These are phyloP conservation scores for Cyberlindnera galapagoensis DNA, from an alignment of 805 yeast species.

Conservation along the genomic window DNA sequence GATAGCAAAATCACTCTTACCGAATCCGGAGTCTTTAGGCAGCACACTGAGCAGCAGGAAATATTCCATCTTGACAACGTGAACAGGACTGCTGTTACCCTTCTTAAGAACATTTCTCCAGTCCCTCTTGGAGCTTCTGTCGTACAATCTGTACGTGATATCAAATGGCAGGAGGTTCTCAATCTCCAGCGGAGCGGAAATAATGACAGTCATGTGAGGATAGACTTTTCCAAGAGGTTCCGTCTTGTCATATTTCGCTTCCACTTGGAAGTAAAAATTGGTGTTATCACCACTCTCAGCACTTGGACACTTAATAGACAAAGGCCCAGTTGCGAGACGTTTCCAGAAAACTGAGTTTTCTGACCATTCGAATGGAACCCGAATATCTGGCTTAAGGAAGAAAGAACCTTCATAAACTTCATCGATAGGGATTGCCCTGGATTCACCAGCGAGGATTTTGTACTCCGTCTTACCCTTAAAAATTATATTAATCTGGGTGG, in stretches of 20 bases:
- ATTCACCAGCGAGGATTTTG: conserved; percentile 46
- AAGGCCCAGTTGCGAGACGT: conserved; percentile 40
- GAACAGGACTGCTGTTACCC: conserved; percentile 69
- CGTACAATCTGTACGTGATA: conserved; percentile 66
- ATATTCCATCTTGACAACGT: conserved; percentile 70
- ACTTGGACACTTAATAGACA: conserved; percentile 56
- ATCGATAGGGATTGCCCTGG: conserved; percentile 69
- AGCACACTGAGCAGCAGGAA: conserved; percentile 64
- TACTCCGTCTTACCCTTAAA: conserved; percentile 29
- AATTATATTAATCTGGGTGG: conserved; percentile 44
- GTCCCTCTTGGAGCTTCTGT: conserved; percentile 61
- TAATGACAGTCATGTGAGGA: conserved; percentile 73
- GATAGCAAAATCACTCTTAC: conserved; percentile 66
- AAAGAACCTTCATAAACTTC: conserved; percentile 53
- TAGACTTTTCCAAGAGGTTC: conserved; percentile 71
- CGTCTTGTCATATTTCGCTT: conserved; percentile 53
- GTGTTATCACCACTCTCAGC: conserved; percentile 32
- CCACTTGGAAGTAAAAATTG: conserved; percentile 64
- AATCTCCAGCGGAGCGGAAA: conserved; percentile 82
- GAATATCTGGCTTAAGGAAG: conserved; percentile 54
- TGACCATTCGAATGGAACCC: conserved; percentile 64
- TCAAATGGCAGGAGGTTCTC: conserved; percentile 84
- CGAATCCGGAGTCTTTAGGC: conserved; percentile 56
- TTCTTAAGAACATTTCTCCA: conserved; percentile 56
- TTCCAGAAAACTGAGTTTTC: conserved; percentile 59